A percentile compares a stretch with the other conserved stretches of the same genome.
Conservation (phyloP, 345 rosid species). For the Populus davidiana region DNA sequence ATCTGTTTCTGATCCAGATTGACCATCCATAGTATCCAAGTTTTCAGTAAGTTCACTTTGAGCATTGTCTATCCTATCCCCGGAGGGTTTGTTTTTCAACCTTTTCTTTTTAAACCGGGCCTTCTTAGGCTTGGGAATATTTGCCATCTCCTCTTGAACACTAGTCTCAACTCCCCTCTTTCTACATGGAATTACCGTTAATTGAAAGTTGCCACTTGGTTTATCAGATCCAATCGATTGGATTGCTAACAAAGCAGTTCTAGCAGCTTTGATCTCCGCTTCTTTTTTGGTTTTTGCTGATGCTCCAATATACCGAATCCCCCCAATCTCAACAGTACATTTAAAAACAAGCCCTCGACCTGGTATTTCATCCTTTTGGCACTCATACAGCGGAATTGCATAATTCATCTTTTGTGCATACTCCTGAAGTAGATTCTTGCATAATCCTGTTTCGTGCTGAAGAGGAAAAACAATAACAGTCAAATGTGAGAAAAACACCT, state of each 20-base stretch:
- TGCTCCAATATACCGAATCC: conserved; percentile 74
- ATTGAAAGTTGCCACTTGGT: conserved; percentile 35
- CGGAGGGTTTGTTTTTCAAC: conserved; percentile 24
- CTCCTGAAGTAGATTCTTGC: conserved; percentile 91
- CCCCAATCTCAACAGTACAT: conserved; percentile 81
- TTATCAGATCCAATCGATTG: conserved; percentile 34
- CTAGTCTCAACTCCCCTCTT: conserved; percentile 50
- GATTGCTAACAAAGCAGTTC: conserved; percentile 82
- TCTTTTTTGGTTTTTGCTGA: conserved; percentile 68
- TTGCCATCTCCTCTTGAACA: conserved; percentile 34
- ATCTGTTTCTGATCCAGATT: conserved; percentile 12
- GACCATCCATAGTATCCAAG: background rate
- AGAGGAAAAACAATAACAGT: conserved; percentile 1
- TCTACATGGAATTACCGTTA: conserved; percentile 71
- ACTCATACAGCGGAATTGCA: conserved; percentile 68
- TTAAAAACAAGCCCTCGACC: conserved; percentile 42
- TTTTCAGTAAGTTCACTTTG: conserved; percentile 12
- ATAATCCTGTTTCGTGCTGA: conserved; percentile 80
- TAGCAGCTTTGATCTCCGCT: conserved; percentile 91
- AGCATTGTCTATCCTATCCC: conserved; percentile 8
- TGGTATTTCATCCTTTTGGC: conserved; percentile 44
- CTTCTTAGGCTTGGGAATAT: conserved; percentile 56
- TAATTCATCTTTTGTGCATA: conserved; percentile 94
- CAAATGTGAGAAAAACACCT: background rate
- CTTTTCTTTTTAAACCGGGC: conserved; percentile 53